A percentile compares a stretch with the other conserved stretches of the same genome.
Conservation (phyloP, 2,329 filamentous ascomycete genomes). For the Cyanodermella asteris region DNA sequence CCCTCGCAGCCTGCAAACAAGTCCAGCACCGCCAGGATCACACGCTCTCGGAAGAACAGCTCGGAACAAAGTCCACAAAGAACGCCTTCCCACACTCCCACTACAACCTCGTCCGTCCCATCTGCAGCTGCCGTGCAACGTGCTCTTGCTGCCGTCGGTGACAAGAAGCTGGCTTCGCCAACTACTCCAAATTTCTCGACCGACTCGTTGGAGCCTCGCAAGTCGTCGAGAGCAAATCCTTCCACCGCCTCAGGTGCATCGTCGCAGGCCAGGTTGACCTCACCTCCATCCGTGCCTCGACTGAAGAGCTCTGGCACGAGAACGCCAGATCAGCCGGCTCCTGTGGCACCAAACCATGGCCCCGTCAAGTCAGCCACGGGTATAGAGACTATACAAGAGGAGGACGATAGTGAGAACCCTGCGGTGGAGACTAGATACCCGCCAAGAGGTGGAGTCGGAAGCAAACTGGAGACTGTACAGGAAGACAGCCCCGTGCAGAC, state of each 20-base stretch:
- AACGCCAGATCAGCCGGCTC: slow-evolving; percentile 5
- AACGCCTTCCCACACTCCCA: slow-evolving; percentile 18
- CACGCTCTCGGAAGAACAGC: slow-evolving; percentile 44
- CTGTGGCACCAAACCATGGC: slow-evolving; percentile 5
- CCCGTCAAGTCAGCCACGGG: too few species aligned
- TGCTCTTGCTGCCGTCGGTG: slow-evolving; percentile 44
- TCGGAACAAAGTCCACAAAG: slow-evolving; percentile 44
- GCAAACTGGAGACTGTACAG: slow-evolving; percentile 70
- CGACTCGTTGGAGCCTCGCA: slow-evolving; percentile 39
- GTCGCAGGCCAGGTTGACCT: slow-evolving; percentile 13
- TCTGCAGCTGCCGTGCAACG: slow-evolving; percentile 42
- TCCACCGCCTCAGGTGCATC: slow-evolving; percentile 44
- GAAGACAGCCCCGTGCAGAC: slow-evolving; percentile 64
- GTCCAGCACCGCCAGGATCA: slow-evolving; percentile 13
- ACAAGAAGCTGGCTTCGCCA: slow-evolving; percentile 41
- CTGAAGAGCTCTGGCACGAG: slow-evolving; percentile 5
- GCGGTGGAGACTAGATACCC: too few species aligned
- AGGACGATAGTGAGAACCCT: too few species aligned
- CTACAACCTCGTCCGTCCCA: slow-evolving; percentile 21
- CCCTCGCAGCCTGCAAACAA: slow-evolving; percentile 10
- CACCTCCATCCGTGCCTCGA: slow-evolving; percentile 1
- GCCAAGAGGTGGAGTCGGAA: slow-evolving; percentile 36
- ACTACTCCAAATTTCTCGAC: slow-evolving; percentile 36
- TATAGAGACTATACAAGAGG: too few species aligned
- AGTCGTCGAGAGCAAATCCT: slow-evolving; percentile 11